Conservation (phyloP, 108 stramenopile genomes). For the Nitzschia putrida region DNA sequence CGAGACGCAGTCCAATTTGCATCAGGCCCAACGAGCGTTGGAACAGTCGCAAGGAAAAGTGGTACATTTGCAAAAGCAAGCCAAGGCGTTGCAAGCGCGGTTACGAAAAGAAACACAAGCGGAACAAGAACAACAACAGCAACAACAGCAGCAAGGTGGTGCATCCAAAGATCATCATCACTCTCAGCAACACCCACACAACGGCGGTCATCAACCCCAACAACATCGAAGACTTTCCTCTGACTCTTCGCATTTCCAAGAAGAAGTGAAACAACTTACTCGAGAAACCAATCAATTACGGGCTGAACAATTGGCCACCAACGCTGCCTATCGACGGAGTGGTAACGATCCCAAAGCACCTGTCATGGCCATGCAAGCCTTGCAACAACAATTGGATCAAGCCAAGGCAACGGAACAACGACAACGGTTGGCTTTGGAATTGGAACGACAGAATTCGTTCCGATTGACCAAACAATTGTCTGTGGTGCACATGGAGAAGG, state of each 20-base stretch:
- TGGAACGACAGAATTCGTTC: background rate
- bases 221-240: background rate
- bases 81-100: slow-evolving; percentile 1
- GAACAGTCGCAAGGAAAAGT: background rate
- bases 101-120: background rate
- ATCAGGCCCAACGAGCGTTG: background rate
- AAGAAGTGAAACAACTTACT: background rate
- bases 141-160: background rate
- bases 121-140: background rate
- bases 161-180: background rate
- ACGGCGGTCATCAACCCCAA: background rate
- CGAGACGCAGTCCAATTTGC: background rate
- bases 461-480: slow-evolving; percentile 2
- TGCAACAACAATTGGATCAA: background rate
- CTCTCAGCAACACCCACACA: background rate
- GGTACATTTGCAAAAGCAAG: slow-evolving; percentile 2
- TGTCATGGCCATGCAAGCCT: background rate
- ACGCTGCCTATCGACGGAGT: background rate
- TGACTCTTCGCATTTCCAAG: background rate
- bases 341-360: background rate
- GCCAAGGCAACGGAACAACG: background rate
- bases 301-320: slow-evolving; percentile 7
- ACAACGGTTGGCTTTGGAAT: background rate
- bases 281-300: slow-evolving; percentile 11
- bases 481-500: background rate